A percentile compares a stretch with the other conserved stretches of the same genome.
These are phyloP conservation scores for Fusarium goolgardi DNA, from an alignment of 2,329 filamentous ascomycete species.

Conservation along the genomic window DNA sequence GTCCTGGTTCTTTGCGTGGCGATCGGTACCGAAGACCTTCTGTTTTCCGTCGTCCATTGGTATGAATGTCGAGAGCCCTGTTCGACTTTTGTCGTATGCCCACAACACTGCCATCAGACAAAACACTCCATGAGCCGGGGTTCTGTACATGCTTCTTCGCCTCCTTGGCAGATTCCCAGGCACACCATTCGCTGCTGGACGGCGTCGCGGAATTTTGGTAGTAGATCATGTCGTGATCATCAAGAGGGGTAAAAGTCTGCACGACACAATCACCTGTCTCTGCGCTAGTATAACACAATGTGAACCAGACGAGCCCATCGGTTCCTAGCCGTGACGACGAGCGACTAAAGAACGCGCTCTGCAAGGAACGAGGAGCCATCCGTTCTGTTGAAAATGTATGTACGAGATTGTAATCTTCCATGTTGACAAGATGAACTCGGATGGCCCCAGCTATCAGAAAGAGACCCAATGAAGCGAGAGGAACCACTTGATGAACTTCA, in stretches of 20 bases:
- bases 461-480: slow-evolving; percentile 66
- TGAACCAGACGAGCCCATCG: slow-evolving; percentile 70
- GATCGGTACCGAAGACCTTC: slow-evolving; percentile 49
- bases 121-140: slow-evolving; percentile 73
- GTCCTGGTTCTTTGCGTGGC: slow-evolving; percentile 39
- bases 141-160: slow-evolving; percentile 66
- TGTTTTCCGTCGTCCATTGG: slow-evolving; percentile 27
- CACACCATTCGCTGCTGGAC: slow-evolving; percentile 58
- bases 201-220: slow-evolving; percentile 57
- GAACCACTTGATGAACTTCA: slow-evolving; percentile 65
- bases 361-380: slow-evolving; percentile 69
- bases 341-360: slow-evolving; percentile 64
- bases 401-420: slow-evolving; percentile 60
- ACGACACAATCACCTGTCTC: slow-evolving; percentile 72
- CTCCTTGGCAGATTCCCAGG: slow-evolving; percentile 65
- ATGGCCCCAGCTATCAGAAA: slow-evolving; percentile 70
- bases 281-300: slow-evolving; percentile 70
- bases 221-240: slow-evolving; percentile 67
- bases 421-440: slow-evolving; percentile 68
- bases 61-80: slow-evolving; percentile 21
- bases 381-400: slow-evolving; percentile 70
- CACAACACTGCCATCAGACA: slow-evolving; percentile 70
- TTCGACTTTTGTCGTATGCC: slow-evolving; percentile 66
- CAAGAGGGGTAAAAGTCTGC: slow-evolving; percentile 69
- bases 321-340: slow-evolving; percentile 62